Base-by-base conservation (phyloP, 225 moss, liverwort and hornwort species). In the Antitrichia curtipendula region DNA sequence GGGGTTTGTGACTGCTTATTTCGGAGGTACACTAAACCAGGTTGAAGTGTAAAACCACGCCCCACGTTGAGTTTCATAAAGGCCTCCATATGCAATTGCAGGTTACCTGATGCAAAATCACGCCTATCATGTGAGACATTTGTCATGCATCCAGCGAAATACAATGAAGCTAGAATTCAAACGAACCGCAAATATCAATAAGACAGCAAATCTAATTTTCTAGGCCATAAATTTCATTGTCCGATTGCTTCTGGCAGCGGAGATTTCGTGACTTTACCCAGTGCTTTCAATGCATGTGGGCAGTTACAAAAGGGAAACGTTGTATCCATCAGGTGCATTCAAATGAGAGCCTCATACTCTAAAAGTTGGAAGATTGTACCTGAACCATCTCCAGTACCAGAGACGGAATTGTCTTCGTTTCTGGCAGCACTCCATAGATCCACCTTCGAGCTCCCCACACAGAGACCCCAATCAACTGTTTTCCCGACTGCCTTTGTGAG, bases 1-100 rank as follows among this genome's bases (percentile, higher is more conserved):
- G 97, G 96, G 74, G 95, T 97, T 90, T 95, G 96, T n/a, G 94
- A 94, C 80, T 96, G 91, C 81, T 94, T 94, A 83, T 96, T 96
- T 41, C 96, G 86, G 8, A 96, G 89, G 82, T 96, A 98, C 52
- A 98, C 91, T 79, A 97, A 63, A 57, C 96, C 98, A 40, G 96
- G 96, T 91, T 98, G 98, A 52, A 98, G 68, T 28, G 88, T 90
- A 82, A 98, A 96, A 40, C 96, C 95, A n/a, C 90, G 93, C 41
- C 94, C 96, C 81, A 93, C 90, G 60, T 88, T 94, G 90, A 95
- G 85, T 85, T 92, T 95, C 89, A 96, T 71, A 70, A 98, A 98
- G 56, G 96, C 96, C 89, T 98, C 98, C 92, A 95, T 90, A 82
- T 98, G 96, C 87, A 98, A 76, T 90, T 96, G 96, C 63, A 92